Conservation (phyloP, 164 flowering plant species). For the Chimonanthus praecox region DNA sequence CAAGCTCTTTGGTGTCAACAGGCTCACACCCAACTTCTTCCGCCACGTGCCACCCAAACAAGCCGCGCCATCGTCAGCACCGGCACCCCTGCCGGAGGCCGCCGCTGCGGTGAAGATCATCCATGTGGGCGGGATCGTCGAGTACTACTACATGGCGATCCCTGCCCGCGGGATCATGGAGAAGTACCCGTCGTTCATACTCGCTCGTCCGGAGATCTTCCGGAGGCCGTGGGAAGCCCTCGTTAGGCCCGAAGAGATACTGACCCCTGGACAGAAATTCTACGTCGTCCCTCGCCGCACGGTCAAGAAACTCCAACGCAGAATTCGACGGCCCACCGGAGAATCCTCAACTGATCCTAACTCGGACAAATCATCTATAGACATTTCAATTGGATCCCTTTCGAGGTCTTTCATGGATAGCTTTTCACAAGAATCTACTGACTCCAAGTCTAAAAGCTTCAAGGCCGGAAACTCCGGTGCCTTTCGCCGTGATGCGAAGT, state of each 20-base stretch:
- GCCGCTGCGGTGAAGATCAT: slow-evolving; percentile 30
- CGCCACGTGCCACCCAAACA: background rate
- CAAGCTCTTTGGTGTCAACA: background rate
- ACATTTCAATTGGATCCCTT: background rate
- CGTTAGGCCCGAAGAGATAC: slow-evolving; percentile 35
- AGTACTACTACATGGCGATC: slow-evolving; percentile 40
- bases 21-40: background rate
- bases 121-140: slow-evolving; percentile 40
- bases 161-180: slow-evolving; percentile 43
- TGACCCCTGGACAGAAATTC: slow-evolving; percentile 37
- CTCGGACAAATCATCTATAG: background rate
- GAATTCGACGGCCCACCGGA: slow-evolving; percentile 12
- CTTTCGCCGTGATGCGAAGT: background rate
- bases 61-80: background rate
- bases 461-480: background rate
- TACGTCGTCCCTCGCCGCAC: slow-evolving; percentile 36
- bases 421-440: background rate
- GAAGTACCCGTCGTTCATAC: slow-evolving; percentile 35
- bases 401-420: background rate
- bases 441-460: background rate
- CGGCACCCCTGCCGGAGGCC: background rate
- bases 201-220: slow-evolving; percentile 43
- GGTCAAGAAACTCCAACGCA: slow-evolving; percentile 31
- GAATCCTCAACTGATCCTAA: background rate
- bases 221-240: slow-evolving; percentile 43